These are phyloP conservation scores for Fomitopsis schrenkii DNA, from an alignment of 1,284 basidiomycete species.

Conservation along the genomic window DNA sequence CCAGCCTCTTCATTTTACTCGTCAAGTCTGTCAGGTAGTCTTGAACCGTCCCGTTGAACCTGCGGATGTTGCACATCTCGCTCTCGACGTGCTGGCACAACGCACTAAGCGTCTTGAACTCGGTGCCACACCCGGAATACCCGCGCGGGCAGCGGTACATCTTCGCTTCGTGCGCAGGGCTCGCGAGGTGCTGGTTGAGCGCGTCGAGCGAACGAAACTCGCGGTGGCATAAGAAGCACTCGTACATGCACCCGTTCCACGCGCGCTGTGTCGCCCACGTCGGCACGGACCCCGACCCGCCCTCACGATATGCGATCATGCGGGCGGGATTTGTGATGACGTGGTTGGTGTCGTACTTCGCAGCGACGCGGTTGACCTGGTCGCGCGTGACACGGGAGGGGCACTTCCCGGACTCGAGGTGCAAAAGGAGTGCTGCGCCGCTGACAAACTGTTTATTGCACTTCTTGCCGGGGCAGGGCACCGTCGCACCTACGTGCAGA, in stretches of 20 bases:
- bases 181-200: constrained; percentile 19
- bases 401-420: constrained; percentile 31
- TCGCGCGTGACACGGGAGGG: constrained; percentile 26
- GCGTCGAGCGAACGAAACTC: constrained; percentile 11
- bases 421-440: constrained; percentile 26
- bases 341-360: constrained; percentile 21
- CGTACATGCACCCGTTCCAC: constrained; percentile 34
- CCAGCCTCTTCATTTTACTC: not conserved
- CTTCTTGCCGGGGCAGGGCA: constrained; percentile 18
- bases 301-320: constrained; percentile 21
- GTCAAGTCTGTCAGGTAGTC: constrained; percentile 15
- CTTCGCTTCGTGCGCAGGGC: constrained; percentile 23
- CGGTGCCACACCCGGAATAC: constrained; percentile 19
- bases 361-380: constrained; percentile 23
- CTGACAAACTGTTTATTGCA: constrained; percentile 27
- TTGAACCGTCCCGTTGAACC: constrained; percentile 19
- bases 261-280: constrained; percentile 28
- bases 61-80: constrained; percentile 23
- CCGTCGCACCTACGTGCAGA: constrained; percentile 15
- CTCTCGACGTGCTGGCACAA: constrained; percentile 31
- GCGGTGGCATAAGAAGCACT: constrained; percentile 32
- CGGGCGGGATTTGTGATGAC: constrained; percentile 29
- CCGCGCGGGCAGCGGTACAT: constrained; percentile 18
- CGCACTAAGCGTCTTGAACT: constrained; percentile 26
- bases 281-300: constrained; percentile 1